These are phyloP conservation scores for Trichosporon faecale DNA, from an alignment of 1,284 basidiomycete species.

Conservation along the genomic window DNA sequence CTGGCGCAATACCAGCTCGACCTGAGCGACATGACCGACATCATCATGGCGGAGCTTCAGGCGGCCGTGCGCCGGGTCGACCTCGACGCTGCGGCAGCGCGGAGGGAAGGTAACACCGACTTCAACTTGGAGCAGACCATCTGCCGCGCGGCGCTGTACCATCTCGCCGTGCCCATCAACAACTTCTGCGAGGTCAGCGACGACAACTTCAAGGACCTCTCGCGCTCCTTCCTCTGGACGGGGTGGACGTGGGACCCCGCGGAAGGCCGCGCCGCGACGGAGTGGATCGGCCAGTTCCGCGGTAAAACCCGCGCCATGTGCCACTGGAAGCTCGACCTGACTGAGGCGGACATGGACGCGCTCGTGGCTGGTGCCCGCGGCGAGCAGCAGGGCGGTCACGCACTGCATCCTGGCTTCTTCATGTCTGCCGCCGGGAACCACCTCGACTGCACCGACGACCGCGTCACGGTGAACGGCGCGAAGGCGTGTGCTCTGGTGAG, in stretches of 20 bases:
- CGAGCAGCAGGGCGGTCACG: not conserved
- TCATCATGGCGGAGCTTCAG: not conserved
- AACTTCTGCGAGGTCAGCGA: not conserved
- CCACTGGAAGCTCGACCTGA: not conserved
- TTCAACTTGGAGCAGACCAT: not conserved
- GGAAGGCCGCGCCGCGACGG: not conserved
- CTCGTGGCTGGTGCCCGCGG: not conserved
- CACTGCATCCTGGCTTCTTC: conserved; percentile 12
- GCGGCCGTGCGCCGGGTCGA: too few species aligned
- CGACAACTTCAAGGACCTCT: not conserved
- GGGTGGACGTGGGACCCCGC: not conserved
- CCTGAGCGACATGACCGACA: not conserved
- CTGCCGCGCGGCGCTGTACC: not conserved
- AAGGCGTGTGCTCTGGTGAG: conserved; percentile 16
- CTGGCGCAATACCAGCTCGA: not conserved
- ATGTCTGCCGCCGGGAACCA: not conserved
- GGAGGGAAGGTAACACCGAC: not conserved
- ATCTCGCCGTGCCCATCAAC: not conserved
- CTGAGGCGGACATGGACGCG: not conserved
- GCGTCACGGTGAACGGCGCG: not conserved
- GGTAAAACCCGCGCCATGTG: not conserved
- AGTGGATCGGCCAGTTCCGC: not conserved
- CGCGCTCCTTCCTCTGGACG: not conserved
- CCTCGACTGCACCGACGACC: not conserved
- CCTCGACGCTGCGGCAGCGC: not conserved